Evolutionary conservation across 768 basidiomycete genomes (phyloP).

Genomic region (Favolaschia claudopus): DNA sequence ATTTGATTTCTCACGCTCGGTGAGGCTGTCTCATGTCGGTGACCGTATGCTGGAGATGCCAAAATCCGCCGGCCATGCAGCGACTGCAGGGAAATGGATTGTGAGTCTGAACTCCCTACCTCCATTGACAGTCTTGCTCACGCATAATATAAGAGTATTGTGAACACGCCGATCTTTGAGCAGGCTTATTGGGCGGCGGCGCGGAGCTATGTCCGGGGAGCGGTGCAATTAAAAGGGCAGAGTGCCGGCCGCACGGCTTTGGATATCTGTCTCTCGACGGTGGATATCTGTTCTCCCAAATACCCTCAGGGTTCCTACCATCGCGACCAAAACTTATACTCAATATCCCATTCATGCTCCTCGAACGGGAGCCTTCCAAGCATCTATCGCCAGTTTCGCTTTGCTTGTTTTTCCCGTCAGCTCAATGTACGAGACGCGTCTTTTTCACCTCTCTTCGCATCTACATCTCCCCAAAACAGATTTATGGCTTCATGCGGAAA

Average conservation of each 20-base stretch:
- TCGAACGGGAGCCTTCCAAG: constrained; percentile 68
- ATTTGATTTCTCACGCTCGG: too few species aligned
- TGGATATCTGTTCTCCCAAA: constrained; percentile 57
- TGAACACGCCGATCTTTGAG: too few species aligned
- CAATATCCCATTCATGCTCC: constrained; percentile 48
- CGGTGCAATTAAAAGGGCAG: too few species aligned
- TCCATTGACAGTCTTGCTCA: too few species aligned
- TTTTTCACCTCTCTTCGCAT: constrained; percentile 31
- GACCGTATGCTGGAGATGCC: too few species aligned
- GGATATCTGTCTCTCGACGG: constrained; percentile 48
- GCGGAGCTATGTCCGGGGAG: too few species aligned
- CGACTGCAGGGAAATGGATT: too few species aligned
- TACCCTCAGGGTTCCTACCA: constrained; percentile 29
- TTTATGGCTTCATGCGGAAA: constrained; percentile 99
- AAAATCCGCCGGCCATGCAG: too few species aligned
- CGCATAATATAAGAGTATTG: too few species aligned
- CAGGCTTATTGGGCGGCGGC: too few species aligned
- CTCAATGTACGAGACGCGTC: constrained; percentile 77
- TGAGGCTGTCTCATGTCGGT: too few species aligned
- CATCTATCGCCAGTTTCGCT: constrained; percentile 95
- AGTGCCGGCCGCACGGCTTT: constrained; percentile 38
- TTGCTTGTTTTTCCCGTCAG: constrained; percentile 97
- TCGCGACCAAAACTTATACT: constrained; percentile 40
- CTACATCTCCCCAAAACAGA: constrained; percentile 59
- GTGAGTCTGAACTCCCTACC: too few species aligned